Conservation (phyloP, 345 rosid species). For the Lumnitzera littorea region DNA sequence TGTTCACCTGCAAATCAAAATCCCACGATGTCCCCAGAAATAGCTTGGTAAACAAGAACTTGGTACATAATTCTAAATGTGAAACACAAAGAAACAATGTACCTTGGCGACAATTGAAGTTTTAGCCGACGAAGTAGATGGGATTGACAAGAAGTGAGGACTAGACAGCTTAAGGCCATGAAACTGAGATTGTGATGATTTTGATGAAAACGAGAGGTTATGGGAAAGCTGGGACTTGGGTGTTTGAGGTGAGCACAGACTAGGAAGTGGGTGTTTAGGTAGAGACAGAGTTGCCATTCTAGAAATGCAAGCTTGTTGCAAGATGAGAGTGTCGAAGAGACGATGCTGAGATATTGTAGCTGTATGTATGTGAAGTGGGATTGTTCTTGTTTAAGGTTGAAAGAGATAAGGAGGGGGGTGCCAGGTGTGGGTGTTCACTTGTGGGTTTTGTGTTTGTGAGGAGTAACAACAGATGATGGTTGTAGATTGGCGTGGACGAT, state of each 20-base stretch:
- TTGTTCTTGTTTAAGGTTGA: neutral
- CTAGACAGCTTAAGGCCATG: slow-evolving; percentile 50
- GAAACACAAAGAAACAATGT: slow-evolving; percentile 26
- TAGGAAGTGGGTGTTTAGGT: slow-evolving; percentile 23
- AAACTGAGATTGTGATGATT: slow-evolving; percentile 56
- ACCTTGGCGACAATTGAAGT: slow-evolving; percentile 66
- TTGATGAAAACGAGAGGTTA: slow-evolving; percentile 23
- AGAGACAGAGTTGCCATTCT: slow-evolving; percentile 46
- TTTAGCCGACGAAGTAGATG: slow-evolving; percentile 29
- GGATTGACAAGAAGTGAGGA: slow-evolving; percentile 24
- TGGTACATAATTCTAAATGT: neutral
- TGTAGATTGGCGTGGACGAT: slow-evolving; percentile 27
- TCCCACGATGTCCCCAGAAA: neutral
- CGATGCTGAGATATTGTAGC: no score
- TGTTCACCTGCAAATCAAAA: slow-evolving; percentile 43
- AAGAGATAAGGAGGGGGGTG: slow-evolving; percentile 18
- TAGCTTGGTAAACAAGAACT: neutral
- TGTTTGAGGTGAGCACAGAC: slow-evolving; percentile 24
- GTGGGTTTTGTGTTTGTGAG: slow-evolving; percentile 1
- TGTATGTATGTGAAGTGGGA: neutral
- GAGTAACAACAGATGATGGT: neutral
- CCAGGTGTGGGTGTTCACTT: neutral
- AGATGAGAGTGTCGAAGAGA: no score
- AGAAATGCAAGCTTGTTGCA: no score
- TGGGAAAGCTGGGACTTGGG: slow-evolving; percentile 24